phyloP scores from a whole-genome alignment of 352 stramenopile genomes.

The Phytophthora sojae region DNA sequence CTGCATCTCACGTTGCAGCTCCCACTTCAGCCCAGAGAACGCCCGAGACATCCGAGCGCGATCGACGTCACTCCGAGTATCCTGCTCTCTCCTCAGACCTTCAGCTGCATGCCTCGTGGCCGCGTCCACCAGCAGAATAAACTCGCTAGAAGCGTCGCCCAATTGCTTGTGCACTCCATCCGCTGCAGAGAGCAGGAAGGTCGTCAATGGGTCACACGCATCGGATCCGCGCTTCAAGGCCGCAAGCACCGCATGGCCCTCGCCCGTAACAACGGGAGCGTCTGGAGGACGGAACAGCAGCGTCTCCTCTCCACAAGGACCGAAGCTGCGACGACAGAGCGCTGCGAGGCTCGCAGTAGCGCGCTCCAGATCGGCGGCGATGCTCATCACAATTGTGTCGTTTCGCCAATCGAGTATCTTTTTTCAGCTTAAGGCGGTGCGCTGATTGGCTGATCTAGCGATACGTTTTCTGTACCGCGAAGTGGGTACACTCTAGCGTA shows the following conservation, averaged over 20 bases:
- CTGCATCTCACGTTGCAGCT: constrained; percentile 31
- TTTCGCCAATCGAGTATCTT: constrained; percentile 32
- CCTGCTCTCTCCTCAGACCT: constrained; percentile 2
- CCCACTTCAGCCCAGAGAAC: constrained; percentile 47
- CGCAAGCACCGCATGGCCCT: constrained; percentile 58
- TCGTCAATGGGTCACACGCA: constrained; percentile 40
- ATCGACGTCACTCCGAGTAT: constrained; percentile 5
- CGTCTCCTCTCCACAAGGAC: constrained; percentile 54
- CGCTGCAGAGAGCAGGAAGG: constrained; percentile 55
- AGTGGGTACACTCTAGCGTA: constrained; percentile 19
- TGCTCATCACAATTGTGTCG: constrained; percentile 20
- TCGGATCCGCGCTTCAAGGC: constrained; percentile 45
- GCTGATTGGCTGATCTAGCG: too few relatives aligned
- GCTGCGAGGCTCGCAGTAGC: constrained; percentile 28
- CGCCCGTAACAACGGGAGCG: constrained; percentile 59
- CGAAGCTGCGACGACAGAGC: constrained; percentile 56
- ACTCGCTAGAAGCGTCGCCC: constrained; percentile 64
- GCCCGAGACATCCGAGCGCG: constrained; percentile 41
- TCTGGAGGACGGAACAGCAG: constrained; percentile 72
- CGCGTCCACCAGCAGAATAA: constrained; percentile 64
- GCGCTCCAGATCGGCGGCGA: constrained; percentile 16
- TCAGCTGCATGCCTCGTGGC: constrained; percentile 25
- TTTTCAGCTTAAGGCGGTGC: neutral
- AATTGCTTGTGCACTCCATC: constrained; percentile 58
- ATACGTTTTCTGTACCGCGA: constrained; percentile 5